Conservation (phyloP, 2,329 filamentous ascomycete genomes). For the Pestalotiopsis sp. region DNA sequence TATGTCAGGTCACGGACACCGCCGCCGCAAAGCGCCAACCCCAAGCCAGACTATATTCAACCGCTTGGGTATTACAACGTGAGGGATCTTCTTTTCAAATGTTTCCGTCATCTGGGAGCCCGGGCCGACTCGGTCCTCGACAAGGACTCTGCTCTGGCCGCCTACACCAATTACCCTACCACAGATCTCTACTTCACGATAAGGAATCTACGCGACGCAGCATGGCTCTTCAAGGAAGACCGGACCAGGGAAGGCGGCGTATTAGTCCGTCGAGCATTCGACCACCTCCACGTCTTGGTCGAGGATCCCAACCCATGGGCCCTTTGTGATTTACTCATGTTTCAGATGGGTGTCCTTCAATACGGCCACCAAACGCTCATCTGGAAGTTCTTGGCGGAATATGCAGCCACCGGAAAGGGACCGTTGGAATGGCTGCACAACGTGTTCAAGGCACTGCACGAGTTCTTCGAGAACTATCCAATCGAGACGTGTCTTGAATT, state of each 20-base stretch:
- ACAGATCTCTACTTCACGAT: conserved; percentile 7
- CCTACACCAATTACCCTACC: conserved; percentile 3
- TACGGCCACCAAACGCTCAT: conserved; percentile 10
- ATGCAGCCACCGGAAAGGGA: not conserved
- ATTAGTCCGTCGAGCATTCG: conserved; percentile 2
- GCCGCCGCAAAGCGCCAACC: not conserved
- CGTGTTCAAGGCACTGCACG: conserved; percentile 6
- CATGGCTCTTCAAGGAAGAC: conserved; percentile 6
- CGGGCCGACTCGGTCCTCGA: conserved; percentile 2
- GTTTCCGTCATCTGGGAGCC: not conserved
- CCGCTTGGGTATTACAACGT: not conserved
- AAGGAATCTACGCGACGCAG: conserved; percentile 3
- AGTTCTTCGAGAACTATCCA: conserved; percentile 1
- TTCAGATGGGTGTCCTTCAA: conserved; percentile 5
- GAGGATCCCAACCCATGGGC: conserved; percentile 8
- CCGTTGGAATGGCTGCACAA: not conserved
- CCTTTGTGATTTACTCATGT: conserved; percentile 7
- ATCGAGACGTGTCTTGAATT: conserved; percentile 7
- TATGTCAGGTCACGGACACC: conserved; percentile 3
- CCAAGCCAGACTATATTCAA: not conserved
- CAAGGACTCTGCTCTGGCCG: not conserved
- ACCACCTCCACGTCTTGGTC: conserved; percentile 1
- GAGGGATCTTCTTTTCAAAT: conserved; percentile 1
- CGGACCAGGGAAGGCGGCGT: conserved; percentile 3
- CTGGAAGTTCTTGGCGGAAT: conserved; percentile 8